Conservation (phyloP, 2,329 filamentous ascomycete species). For the Colletotrichum zoysiae region DNA sequence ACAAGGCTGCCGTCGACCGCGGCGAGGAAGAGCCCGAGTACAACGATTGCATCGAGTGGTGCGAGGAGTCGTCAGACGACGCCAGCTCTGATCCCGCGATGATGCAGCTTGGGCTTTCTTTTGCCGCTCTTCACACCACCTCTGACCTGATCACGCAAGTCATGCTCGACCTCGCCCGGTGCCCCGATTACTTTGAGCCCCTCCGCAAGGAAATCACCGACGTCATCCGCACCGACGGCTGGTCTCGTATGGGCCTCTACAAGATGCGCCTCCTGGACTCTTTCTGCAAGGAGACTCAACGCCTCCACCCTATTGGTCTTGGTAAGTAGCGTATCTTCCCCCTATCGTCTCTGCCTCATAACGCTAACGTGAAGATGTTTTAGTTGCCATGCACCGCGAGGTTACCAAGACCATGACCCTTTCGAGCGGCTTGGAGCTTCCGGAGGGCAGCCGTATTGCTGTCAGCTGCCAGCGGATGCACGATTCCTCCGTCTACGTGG, state of each 20-base stretch:
- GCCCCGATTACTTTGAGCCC: slow-evolving; percentile 44
- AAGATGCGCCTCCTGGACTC: slow-evolving; percentile 39
- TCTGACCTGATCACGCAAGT: slow-evolving; percentile 43
- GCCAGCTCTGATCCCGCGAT: slow-evolving; percentile 38
- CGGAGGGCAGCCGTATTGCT: slow-evolving; percentile 35
- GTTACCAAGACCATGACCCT: slow-evolving; percentile 34
- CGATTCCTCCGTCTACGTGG: slow-evolving; percentile 25
- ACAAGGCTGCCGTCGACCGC: slow-evolving; percentile 34
- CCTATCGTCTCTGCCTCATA: rapidly evolving
- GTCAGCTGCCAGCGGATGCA: slow-evolving; percentile 32
- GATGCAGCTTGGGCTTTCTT: slow-evolving; percentile 44
- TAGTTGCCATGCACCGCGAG: slow-evolving; percentile 37
- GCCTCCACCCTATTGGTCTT: slow-evolving; percentile 30
- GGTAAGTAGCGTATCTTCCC: not conserved
- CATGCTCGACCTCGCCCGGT: slow-evolving; percentile 43
- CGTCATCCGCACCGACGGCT: slow-evolving; percentile 43
- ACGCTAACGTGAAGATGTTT: not conserved
- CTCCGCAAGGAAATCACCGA: slow-evolving; percentile 45
- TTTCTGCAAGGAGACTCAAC: slow-evolving; percentile 36
- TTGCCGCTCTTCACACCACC: slow-evolving; percentile 46
- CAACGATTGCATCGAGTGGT: slow-evolving; percentile 46
- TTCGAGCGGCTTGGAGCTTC: slow-evolving; percentile 34
- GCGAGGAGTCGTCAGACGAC: slow-evolving; percentile 29
- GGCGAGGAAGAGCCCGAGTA: slow-evolving; percentile 32
- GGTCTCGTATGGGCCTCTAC: slow-evolving; percentile 35